Evolutionary conservation across 108 stramenopile species (phyloP), one percentile per base, ranked within the genome.

Genomic region (Cyclotella choctawhatcheeana): DNA sequence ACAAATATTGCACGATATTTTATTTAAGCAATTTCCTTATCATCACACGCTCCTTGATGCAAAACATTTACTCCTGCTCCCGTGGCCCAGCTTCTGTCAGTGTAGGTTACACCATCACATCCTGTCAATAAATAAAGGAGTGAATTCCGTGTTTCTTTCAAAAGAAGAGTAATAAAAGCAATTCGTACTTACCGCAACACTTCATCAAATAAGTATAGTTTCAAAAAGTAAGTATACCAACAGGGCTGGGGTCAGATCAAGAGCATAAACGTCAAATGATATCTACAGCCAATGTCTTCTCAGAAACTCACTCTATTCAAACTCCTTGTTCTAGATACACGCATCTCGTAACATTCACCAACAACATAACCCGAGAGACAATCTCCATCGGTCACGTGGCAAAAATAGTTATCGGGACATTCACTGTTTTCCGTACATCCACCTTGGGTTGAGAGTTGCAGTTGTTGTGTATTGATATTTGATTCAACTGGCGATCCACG

Each of bases 261-360:
- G 18, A 50, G 4, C 48, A 14, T 50, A n/a, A 4, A 4, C n/a
- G n/a, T n/a, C n/a, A n/a, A n/a, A n/a, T n/a, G n/a, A n/a, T n/a
- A 18, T 17, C 17, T 50, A 14, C 4, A 14, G 20, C 22, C 24
- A 5, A 32, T 8, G 2, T 2, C n/a, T n/a, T n/a, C 13, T 32
- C 2, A 58, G 2, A 32, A 29, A 58, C 56, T 4, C 20, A 58
- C 56, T 14, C n/a, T 14, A 16, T 31, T n/a, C 21, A 58, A 22
- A 16, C 31, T 33, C 29, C 32, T 58, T 14, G 56, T 58, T 58
- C 32, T 2, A 58, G 56, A 13, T 2, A 17, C 29, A 14, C 56
- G 56, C 4, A 58, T 58, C 24, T 58, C 31, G 12, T 33, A 31
- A 31, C 56, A 58, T 58, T 58, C 32, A 32, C 56, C 56, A 12